Base-by-base conservation (phyloP, 2,329 filamentous ascomycete species). In the Penicillium sp. region DNA sequence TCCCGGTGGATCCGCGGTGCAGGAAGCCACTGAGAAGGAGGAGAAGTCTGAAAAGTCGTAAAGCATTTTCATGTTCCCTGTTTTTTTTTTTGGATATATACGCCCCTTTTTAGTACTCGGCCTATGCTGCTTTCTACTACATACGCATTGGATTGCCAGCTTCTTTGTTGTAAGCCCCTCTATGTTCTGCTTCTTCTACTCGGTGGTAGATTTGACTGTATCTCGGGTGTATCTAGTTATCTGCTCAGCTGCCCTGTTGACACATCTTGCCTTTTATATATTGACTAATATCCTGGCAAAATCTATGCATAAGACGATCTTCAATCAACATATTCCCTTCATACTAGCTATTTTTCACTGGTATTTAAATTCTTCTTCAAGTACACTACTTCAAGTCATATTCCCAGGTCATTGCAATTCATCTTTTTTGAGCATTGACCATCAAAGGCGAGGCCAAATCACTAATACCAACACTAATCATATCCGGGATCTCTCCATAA, bases 1-100 rank as follows among this genome's bases (percentile, higher is more conserved):
- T 9, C 64, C 64, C 7, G 62, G 60, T n/a, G 65, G 64, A 7
- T 51, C 58, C 5, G 64, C 61, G 5, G 55, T 59, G 4, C 36
- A 27, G 27, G 42, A 46, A 18, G 51, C 3, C 24, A 17, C 39
- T 13, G 39, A 42, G 39, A 27, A 27, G 37, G 46, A 49, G 12
- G 45, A 59, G 39, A 58, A 60, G 37, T 44, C 55, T 10, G 27
- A 36, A 39, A 32, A 26, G 46, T 27, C 26, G 6, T 47, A 20
- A 12, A 32, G n/a, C n/a, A n/a, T n/a, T n/a, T n/a, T n/a, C n/a
- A n/a, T n/a, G n/a, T n/a, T 29, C 26, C 39, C 2, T 2, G 9
- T 29, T 20, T 12, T 20, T n/a, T n/a, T n/a, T n/a, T n/a, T n/a
- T n/a, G n/a, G 26, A 15, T 42, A 24, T 42, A 18, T 20, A 42